phyloP scores from a whole-genome alignment of 495 filamentous ascomycete species.

The Daldinia caldariorum region DNA sequence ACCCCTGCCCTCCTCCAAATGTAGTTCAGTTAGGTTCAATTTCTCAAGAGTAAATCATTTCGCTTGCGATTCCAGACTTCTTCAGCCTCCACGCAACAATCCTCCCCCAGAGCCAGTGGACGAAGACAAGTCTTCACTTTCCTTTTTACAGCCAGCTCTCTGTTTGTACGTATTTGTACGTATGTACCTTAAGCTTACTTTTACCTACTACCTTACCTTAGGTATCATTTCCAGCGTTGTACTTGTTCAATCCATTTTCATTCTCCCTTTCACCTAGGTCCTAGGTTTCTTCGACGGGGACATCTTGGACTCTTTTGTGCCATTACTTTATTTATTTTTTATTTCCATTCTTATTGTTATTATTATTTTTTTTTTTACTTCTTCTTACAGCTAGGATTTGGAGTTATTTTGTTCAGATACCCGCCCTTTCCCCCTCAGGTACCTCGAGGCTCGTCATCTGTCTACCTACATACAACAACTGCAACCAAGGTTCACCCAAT shows the following conservation, averaged over 20 bases:
- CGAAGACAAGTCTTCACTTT: slow-evolving; percentile 28
- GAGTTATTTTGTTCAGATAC: slow-evolving; percentile 41
- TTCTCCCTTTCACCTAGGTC: slow-evolving; percentile 13
- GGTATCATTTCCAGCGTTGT: slow-evolving; percentile 16
- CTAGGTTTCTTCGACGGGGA: not conserved
- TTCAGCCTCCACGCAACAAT: slow-evolving; percentile 43
- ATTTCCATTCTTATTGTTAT: no score
- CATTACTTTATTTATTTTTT: slow-evolving; percentile 25
- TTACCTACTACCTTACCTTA: slow-evolving; percentile 9
- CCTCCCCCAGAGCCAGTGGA: slow-evolving; percentile 7
- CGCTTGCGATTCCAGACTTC: slow-evolving; percentile 58
- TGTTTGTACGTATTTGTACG: not conserved
- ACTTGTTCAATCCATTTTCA: slow-evolving; percentile 14
- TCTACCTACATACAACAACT: slow-evolving; percentile 3
- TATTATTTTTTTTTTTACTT: slow-evolving; percentile 2
- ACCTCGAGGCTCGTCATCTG: slow-evolving; percentile 32
- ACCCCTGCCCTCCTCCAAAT: slow-evolving; percentile 19
- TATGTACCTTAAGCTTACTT: slow-evolving; percentile 6
- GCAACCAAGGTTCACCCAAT: slow-evolving; percentile 16
- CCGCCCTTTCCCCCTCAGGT: slow-evolving; percentile 12
- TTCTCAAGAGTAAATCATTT: slow-evolving; percentile 59
- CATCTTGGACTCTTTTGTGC: slow-evolving; percentile 29
- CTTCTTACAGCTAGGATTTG: slow-evolving; percentile 28
- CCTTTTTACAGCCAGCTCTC: slow-evolving; percentile 13
- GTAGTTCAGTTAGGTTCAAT: slow-evolving; percentile 53